Conservation (phyloP, 2,329 filamentous ascomycete species). For the Phaeosphaeriaceae sp. region DNA sequence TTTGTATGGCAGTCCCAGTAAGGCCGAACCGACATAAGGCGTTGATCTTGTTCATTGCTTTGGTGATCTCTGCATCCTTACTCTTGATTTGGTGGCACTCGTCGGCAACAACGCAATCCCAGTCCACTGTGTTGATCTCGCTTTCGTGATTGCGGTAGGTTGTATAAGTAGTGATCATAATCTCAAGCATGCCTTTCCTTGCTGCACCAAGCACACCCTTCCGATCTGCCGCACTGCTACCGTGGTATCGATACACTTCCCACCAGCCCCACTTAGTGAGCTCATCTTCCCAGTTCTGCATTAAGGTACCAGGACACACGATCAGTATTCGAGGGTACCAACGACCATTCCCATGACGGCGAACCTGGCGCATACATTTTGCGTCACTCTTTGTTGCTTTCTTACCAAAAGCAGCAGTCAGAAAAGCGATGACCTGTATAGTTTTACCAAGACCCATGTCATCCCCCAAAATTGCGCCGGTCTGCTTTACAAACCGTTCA, state of each 20-base stretch:
- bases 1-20: constrained; percentile 96
- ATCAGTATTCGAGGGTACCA: constrained; percentile 90
- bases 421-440: constrained; percentile 90
- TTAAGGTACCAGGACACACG: constrained; percentile 85
- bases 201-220: constrained; percentile 76
- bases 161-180: constrained; percentile 92
- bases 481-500: constrained; percentile 86
- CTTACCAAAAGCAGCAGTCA: constrained; percentile 92
- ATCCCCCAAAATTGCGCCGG: constrained; percentile 88
- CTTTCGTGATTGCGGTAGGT: constrained; percentile 82
- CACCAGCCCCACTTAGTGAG: constrained; percentile 94
- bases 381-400: constrained; percentile 84
- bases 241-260: constrained; percentile 84
- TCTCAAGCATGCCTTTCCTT: constrained; percentile 76
- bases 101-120: constrained; percentile 94
- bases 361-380: constrained; percentile 87
- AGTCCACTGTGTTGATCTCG: constrained; percentile 81
- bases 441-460: constrained; percentile 99
- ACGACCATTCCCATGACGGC: constrained; percentile 60
- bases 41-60: constrained; percentile 89
- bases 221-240: constrained; percentile 61
- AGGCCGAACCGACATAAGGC: constrained; percentile 90
- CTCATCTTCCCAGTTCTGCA: constrained; percentile 91
- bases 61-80: constrained; percentile 74
- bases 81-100: constrained; percentile 94